Evolutionary conservation across 1,284 basidiomycete species (phyloP).

Genomic region (Waitea zeae): DNA sequence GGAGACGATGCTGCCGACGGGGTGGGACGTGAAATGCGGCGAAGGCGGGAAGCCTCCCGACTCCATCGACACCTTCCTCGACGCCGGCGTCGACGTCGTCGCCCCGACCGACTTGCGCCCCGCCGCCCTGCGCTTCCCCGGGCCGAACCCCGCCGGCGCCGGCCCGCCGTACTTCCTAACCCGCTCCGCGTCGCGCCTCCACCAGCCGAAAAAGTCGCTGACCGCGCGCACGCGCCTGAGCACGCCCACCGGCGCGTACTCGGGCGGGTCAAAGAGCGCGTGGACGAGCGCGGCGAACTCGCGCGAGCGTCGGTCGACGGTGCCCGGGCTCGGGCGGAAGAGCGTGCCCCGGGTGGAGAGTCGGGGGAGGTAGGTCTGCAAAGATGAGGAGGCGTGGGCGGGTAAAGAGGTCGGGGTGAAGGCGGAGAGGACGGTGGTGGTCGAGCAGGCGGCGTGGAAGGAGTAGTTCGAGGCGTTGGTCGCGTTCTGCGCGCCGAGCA

Average conservation of each 20-base stretch:
- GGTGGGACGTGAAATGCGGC: no score
- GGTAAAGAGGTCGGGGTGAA: conserved; percentile 55
- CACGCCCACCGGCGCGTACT: conserved; percentile 47
- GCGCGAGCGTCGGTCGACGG: conserved; percentile 36
- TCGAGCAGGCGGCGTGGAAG: conserved; percentile 57
- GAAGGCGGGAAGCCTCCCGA: no score
- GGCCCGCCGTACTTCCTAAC: no score
- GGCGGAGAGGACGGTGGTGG: conserved; percentile 67
- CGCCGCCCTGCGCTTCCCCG: no score
- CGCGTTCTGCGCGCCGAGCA: conserved; percentile 48
- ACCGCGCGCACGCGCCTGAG: conserved; percentile 37
- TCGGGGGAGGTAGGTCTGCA: conserved; percentile 48
- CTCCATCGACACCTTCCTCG: no score
- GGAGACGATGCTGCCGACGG: no score
- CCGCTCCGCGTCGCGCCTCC: conserved; percentile 51
- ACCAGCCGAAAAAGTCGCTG: conserved; percentile 61
- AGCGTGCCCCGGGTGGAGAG: conserved; percentile 53
- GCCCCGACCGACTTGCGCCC: no score
- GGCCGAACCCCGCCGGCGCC: no score
- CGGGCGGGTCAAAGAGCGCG: conserved; percentile 34
- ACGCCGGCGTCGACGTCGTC: no score
- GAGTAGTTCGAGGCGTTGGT: conserved; percentile 57
- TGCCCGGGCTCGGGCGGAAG: conserved; percentile 50
- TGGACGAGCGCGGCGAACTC: conserved; percentile 43
- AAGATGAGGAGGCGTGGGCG: no score